Percentiles rank a stretch among this genome's conserved stretches.
phyloP scores from a whole-genome alignment of 2,329 filamentous ascomycete genomes.

The Aschersonia sp. region DNA sequence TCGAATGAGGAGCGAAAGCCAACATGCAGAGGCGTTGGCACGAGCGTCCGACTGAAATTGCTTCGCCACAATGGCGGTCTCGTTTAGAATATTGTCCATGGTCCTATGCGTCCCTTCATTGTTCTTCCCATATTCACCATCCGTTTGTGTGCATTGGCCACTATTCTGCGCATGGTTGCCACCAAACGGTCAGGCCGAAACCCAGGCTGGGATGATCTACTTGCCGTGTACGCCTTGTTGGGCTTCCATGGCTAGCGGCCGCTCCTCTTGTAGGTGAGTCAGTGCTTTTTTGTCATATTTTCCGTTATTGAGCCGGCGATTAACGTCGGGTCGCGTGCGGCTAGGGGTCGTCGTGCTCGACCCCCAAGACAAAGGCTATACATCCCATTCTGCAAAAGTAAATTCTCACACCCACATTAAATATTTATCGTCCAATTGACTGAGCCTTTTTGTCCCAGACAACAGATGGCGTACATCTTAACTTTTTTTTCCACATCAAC shows the following conservation, averaged over 20 bases:
- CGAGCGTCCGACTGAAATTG: no score
- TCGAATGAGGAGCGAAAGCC: no score
- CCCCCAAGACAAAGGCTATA: background rate
- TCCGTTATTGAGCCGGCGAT: no score
- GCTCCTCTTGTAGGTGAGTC: background rate
- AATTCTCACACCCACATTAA: background rate
- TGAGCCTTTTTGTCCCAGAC: background rate
- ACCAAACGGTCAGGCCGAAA: background rate
- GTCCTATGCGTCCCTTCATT: background rate
- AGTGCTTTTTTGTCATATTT: background rate
- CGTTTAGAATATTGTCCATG: background rate
- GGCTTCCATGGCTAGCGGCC: background rate
- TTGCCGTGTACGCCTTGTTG: background rate
- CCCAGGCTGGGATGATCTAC: background rate
- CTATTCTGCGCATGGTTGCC: background rate
- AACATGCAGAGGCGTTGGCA: no score
- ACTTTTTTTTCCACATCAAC: background rate
- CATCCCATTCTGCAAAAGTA: background rate
- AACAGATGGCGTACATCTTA: background rate
- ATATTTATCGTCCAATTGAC: background rate
- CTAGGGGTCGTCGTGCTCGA: background rate
- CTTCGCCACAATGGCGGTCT: background rate
- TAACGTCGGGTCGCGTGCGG: background rate
- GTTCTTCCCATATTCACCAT: background rate
- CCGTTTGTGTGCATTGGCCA: background rate